Conservation (phyloP, 306 rosid species). For the Cucurbita maxima region DNA sequence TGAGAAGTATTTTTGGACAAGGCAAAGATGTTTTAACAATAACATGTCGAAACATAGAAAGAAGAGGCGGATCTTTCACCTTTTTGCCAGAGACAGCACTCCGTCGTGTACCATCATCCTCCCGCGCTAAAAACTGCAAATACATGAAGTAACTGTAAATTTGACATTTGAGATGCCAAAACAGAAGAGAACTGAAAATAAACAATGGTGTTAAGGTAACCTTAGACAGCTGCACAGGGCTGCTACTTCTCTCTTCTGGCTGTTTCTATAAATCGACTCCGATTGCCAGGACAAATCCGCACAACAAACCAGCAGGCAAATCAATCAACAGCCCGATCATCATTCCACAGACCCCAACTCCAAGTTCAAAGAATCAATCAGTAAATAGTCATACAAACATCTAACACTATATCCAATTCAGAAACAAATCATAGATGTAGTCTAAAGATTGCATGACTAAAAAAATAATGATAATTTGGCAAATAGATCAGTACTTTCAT, state of each 20-base stretch:
- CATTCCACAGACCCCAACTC: constrained; percentile 97
- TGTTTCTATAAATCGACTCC: constrained; percentile 82
- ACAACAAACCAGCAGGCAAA: constrained; percentile 70
- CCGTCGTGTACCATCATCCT: constrained; percentile 69
- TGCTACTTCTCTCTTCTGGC: constrained; percentile 46
- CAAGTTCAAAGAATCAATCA: constrained; percentile 83
- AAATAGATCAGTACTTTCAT: background rate
- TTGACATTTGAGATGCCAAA: background rate
- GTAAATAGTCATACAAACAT: constrained; percentile 57
- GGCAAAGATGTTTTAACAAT: background rate
- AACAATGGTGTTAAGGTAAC: constrained; percentile 17
- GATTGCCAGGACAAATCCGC: constrained; percentile 61
- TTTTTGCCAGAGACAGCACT: constrained; percentile 98
- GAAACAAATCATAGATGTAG: background rate
- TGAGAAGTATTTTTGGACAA: background rate
- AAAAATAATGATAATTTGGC: background rate
- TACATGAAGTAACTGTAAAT: background rate
- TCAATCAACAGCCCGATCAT: constrained; percentile 42
- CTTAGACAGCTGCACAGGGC: constrained; percentile 97
- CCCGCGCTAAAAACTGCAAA: constrained; percentile 72
- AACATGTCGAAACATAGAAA: background rate
- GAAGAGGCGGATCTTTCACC: constrained; percentile 18
- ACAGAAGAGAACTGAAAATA: background rate
- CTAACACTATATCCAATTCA: constrained; percentile 13
- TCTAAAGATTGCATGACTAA: background rate